Conservation (phyloP, 495 filamentous ascomycete genomes). For the Penicillium diatomitis region DNA sequence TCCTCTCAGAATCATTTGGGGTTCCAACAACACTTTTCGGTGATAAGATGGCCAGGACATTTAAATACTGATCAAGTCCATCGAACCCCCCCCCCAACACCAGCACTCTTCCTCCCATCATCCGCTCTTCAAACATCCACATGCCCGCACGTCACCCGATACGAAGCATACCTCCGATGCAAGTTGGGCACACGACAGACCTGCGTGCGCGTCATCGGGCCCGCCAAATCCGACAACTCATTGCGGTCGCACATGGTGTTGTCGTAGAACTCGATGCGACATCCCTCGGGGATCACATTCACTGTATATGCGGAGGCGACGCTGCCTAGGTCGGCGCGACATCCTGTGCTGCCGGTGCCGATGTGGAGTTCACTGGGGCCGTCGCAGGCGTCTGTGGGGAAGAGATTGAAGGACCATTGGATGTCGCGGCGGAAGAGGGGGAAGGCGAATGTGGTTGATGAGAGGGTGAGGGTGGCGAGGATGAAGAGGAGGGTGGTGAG, state of each 20-base stretch:
- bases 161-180: constrained; percentile 13
- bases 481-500: neutral
- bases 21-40: too few species aligned
- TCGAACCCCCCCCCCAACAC: neutral
- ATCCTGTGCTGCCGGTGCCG: constrained; percentile 19
- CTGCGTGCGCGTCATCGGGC: constrained; percentile 4
- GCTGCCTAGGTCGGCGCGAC: constrained; percentile 15
- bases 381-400: constrained; percentile 11
- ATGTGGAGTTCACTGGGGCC: constrained; percentile 9
- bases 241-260: constrained; percentile 22
- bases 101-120: neutral
- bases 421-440: constrained; percentile 12
- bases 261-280: constrained; percentile 19
- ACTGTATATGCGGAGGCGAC: constrained; percentile 17
- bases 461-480: constrained; percentile 1
- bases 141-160: constrained; percentile 18
- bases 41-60: too few species aligned
- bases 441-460: constrained; percentile 10
- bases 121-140: neutral
- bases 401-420: constrained; percentile 20
- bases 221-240: constrained; percentile 11
- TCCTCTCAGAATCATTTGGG: too few species aligned
- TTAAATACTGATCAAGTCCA: neutral
- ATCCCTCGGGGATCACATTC: constrained; percentile 11
- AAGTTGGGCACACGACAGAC: constrained; percentile 7